Percentiles rank a stretch among this genome's conserved stretches.
phyloP scores from a whole-genome alignment of 306 rosid genomes.

The Vicia sativa region DNA sequence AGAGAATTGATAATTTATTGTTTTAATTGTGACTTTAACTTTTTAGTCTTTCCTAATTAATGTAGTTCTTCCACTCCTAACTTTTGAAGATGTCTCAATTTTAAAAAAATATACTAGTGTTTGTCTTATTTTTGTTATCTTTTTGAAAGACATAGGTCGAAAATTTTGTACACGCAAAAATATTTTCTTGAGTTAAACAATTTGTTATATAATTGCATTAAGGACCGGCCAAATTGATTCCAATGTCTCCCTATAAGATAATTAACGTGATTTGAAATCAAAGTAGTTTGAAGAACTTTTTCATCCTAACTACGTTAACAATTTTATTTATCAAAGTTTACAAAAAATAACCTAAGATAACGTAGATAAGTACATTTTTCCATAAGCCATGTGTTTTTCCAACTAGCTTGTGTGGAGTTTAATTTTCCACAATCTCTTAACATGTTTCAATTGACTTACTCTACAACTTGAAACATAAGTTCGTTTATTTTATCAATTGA shows the following conservation, averaged over 20 bases:
- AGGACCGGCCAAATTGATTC: constrained; percentile 5
- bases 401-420: constrained; percentile 41
- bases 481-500: constrained; percentile 39
- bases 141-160: constrained; percentile 1
- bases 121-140: too few relatives aligned
- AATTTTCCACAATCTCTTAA: constrained; percentile 40
- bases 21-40: too few relatives aligned
- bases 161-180: constrained; percentile 19
- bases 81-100: too few relatives aligned
- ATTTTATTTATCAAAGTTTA: constrained; percentile 27
- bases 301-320: constrained; percentile 21
- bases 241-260: background rate
- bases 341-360: constrained; percentile 19
- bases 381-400: constrained; percentile 51
- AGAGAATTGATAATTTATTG: too few relatives aligned
- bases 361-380: constrained; percentile 34
- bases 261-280: constrained; percentile 42
- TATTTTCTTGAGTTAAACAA: background rate
- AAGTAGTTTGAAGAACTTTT: constrained; percentile 30
- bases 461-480: constrained; percentile 19
- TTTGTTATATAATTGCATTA: background rate
- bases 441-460: constrained; percentile 23
- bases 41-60: too few relatives aligned
- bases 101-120: too few relatives aligned
- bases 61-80: too few relatives aligned